These are phyloP conservation scores for Eremochloa ophiuroides DNA, from an alignment of 176 grass and related monocot genomes.

Conservation along the genomic window DNA sequence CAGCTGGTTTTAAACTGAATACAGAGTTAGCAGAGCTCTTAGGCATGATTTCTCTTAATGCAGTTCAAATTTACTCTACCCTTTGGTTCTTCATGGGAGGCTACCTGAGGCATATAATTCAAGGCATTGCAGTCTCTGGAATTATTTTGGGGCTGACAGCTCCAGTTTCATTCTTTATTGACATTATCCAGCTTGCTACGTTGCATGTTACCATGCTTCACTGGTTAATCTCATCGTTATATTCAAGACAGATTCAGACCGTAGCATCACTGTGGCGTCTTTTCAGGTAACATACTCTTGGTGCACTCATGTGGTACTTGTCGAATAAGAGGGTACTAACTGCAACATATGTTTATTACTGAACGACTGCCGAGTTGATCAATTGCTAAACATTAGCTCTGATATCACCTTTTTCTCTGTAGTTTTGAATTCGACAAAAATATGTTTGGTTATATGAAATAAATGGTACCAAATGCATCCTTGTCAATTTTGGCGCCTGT, in stretches of 20 bases:
- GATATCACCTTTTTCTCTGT: not conserved
- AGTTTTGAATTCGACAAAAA: not conserved
- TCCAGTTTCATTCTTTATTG: constrained; percentile 68
- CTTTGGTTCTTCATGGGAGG: constrained; percentile 70
- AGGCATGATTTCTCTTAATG: constrained; percentile 87
- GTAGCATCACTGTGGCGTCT: constrained; percentile 87
- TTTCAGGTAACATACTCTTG: constrained; percentile 66
- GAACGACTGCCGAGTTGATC: not conserved
- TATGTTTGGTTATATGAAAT: not conserved
- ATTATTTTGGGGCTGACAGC: constrained; percentile 64
- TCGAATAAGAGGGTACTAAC: not conserved
- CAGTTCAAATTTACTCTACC: constrained; percentile 83
- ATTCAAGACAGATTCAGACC: constrained; percentile 84
- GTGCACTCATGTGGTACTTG: not conserved
- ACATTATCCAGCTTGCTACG: constrained; percentile 64
- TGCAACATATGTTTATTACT: not conserved
- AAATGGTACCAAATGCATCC: not conserved
- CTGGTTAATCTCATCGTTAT: constrained; percentile 76
- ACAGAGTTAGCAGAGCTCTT: constrained; percentile 81
- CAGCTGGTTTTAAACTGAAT: constrained; percentile 96
- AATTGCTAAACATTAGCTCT: not conserved
- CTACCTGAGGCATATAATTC: no score
- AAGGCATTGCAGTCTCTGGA: constrained; percentile 57
- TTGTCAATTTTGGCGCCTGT: constrained; percentile 3
- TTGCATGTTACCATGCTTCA: constrained; percentile 73